These are phyloP conservation scores for Metschnikowia santaceciliae DNA, from an alignment of 805 yeast genomes.

Conservation along the genomic window DNA sequence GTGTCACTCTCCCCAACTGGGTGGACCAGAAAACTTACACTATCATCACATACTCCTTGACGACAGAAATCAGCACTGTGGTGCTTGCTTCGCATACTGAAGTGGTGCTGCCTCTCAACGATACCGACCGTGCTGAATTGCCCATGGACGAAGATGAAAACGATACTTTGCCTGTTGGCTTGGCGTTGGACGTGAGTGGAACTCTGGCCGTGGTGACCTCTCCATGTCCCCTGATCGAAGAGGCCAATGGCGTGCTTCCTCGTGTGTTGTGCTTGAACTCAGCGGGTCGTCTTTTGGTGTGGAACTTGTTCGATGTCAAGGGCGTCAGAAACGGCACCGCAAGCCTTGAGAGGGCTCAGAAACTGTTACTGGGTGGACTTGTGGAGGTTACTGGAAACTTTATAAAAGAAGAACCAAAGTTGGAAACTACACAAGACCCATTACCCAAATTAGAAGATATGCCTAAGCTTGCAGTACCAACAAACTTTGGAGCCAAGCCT, in stretches of 20 bases:
- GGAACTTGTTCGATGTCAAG: slow-evolving; percentile 59
- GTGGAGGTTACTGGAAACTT: background rate
- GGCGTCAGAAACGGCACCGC: slow-evolving; percentile 39
- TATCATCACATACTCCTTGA: slow-evolving; percentile 56
- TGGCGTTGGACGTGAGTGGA: slow-evolving; percentile 56
- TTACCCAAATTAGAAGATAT: too few relatives aligned
- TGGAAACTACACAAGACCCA: too few relatives aligned
- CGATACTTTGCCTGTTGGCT: slow-evolving; percentile 70
- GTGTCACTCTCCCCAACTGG: slow-evolving; percentile 40
- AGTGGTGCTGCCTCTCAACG: slow-evolving; percentile 52
- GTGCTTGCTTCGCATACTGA: slow-evolving; percentile 11
- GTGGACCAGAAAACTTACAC: slow-evolving; percentile 23
- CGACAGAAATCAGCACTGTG: slow-evolving; percentile 56
- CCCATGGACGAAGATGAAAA: slow-evolving; percentile 66
- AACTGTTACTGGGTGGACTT: background rate
- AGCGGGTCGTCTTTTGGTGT: slow-evolving; percentile 56
- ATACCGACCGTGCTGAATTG: slow-evolving; percentile 65
- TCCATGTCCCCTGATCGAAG: slow-evolving; percentile 58
- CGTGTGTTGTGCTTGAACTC: slow-evolving; percentile 58
- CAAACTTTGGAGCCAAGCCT: background rate
- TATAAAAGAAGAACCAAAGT: too few relatives aligned
- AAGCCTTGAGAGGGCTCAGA: slow-evolving; percentile 8
- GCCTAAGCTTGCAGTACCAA: background rate
- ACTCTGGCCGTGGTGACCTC: slow-evolving; percentile 36
- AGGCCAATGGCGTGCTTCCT: slow-evolving; percentile 56